Percentiles rank a stretch among this genome's conserved stretches.
Evolutionary conservation across 2,329 filamentous ascomycete species (phyloP).

Genomic region (Colletotrichum spinosum): DNA sequence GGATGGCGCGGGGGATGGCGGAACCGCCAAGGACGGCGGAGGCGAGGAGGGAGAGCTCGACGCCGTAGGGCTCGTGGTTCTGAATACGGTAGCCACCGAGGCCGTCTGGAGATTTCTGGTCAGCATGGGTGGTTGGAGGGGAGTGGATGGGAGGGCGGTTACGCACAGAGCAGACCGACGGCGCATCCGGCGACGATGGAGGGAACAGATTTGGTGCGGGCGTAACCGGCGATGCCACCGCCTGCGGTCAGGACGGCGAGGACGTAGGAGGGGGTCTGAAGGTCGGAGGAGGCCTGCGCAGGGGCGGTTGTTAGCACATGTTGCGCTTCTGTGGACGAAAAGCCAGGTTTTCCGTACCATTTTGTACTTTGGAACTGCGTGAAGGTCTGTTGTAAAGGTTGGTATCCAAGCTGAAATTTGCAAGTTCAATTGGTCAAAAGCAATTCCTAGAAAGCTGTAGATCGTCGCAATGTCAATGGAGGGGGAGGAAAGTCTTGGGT

Average conservation of each 20-base stretch:
- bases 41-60: conserved; percentile 90
- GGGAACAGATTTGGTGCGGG: conserved; percentile 85
- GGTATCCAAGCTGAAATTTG: neutral
- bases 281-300: conserved; percentile 45
- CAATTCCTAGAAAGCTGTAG: conserved; percentile 5
- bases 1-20: conserved; percentile 88
- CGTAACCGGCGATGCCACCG: conserved; percentile 89
- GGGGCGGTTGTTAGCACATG: conserved; percentile 17
- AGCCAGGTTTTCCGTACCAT: conserved; percentile 23
- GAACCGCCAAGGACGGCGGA: conserved; percentile 87
- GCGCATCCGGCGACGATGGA: conserved; percentile 87
- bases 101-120: conserved; percentile 63
- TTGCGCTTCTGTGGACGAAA: neutral
- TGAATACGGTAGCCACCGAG: conserved; percentile 86
- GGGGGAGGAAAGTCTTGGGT: conserved; percentile 9
- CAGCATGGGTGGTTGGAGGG: neutral
- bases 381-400: neutral
- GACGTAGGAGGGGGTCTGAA: conserved; percentile 76
- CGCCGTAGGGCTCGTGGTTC: conserved; percentile 79
- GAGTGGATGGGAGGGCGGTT: neutral
- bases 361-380: neutral
- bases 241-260: conserved; percentile 86
- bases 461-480: conserved; percentile 8
- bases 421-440: neutral
- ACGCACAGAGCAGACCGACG: conserved; percentile 76